Evolutionary conservation across 139 green algal genomes (phyloP), one percentile per base, ranked within the genome.

Genomic region (Pseudopediastrum boryanum): DNA sequence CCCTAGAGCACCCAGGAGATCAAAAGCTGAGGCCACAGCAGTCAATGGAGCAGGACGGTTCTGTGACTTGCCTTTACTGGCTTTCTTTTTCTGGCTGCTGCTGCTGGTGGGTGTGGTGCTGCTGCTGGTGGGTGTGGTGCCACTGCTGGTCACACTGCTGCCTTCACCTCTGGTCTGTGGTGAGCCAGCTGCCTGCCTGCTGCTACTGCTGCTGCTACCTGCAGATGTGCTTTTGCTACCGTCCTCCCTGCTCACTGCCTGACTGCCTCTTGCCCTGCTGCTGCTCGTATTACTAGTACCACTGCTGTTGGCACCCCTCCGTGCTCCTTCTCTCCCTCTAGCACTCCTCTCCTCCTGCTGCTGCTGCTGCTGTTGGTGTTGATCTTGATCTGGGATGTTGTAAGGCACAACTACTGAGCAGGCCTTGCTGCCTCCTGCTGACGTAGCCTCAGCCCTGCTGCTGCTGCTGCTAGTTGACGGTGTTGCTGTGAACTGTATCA

Each of bases 311-410:
- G 61, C 13, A 39, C 13, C 61, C 10, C 4, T 7, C 33, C 61
- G 33, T 69, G 61, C 61, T 69, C 33, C 19, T 27, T 13, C n/a
- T 51, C 2, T 58, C 27, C 8, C 8, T 33, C 6, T 8, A 35
- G 19, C 3, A 35, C 27, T 68, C 33, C 19, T 4, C 25, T 4
- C 12, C 58, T 67, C 27, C 25, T 67, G 25, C 12, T 21, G 12
- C 16, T 77, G 69, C 43, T 77, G 50, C 50, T 77, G 51, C 36
- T 77, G 36, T 52, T 56, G 36, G 38, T 77, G 70, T 52, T 77
- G 51, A 25, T 19, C 4, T 7, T 77, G 35, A 41, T 21, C 21
- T 38, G 31, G 62, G 31, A 13, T 70, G 31, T 29, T 5, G 62
- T 5, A 38, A 50, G 62, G 2, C n/a, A 10, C 7, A 21, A 9